These are phyloP conservation scores for Hemileia vastatrix DNA, from an alignment of 1,284 basidiomycete genomes.

Conservation along the genomic window DNA sequence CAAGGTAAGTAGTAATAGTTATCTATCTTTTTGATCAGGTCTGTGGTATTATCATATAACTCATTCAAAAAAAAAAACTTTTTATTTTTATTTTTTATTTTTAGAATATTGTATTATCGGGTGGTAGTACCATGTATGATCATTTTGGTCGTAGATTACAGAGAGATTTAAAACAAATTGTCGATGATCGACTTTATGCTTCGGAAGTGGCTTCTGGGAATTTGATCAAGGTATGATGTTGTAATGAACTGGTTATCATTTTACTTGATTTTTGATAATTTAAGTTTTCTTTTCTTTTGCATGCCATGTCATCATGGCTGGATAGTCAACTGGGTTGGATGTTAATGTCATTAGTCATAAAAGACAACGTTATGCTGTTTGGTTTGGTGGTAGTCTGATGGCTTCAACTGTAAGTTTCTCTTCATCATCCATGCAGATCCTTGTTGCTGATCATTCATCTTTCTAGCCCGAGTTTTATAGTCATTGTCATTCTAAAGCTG, in stretches of 20 bases:
- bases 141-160: conserved; percentile 93
- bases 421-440: neutral
- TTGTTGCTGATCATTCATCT: neutral
- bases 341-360: conserved; percentile 96
- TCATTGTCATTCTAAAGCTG: conserved; percentile 93
- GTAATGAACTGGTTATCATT: too few relatives aligned
- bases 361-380: conserved; percentile 94
- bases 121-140: conserved; percentile 96
- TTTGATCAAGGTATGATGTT: conserved; percentile 66
- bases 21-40: neutral
- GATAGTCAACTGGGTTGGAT: conserved; percentile 25
- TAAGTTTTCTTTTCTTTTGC: too few relatives aligned
- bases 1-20: conserved; percentile 54
- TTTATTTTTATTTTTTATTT: neutral
- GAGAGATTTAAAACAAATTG: conserved; percentile 85
- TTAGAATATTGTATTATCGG: conserved; percentile 84
- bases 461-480: conserved; percentile 85
- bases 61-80: neutral
- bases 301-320: neutral
- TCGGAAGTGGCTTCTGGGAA: conserved; percentile 68
- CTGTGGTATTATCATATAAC: neutral
- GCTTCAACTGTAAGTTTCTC: conserved; percentile 65
- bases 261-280: too few relatives aligned
- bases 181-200: conserved; percentile 76
- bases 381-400: conserved; percentile 92